Conservation (phyloP, 2,329 filamentous ascomycete genomes). For the Fusarium sororula region DNA sequence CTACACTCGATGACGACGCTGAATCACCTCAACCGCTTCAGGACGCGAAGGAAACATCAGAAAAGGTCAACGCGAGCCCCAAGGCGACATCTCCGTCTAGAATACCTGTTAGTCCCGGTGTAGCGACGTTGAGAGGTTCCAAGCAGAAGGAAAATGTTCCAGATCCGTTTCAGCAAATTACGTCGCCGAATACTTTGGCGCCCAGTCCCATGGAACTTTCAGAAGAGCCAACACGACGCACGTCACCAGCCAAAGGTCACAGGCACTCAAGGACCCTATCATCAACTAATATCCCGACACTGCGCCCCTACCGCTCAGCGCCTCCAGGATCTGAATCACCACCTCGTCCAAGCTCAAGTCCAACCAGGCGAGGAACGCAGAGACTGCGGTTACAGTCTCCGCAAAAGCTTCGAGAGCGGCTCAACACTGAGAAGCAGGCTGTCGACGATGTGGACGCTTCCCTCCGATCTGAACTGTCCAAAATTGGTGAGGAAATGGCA, state of each 20-base stretch:
- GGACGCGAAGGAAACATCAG: slow-evolving; percentile 62
- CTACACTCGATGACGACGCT: slow-evolving; percentile 57
- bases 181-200: slow-evolving; percentile 11
- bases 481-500: slow-evolving; percentile 83
- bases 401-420: slow-evolving; percentile 82
- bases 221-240: slow-evolving; percentile 25
- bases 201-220: slow-evolving; percentile 28
- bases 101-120: slow-evolving; percentile 61
- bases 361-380: slow-evolving; percentile 47
- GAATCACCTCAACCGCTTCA: slow-evolving; percentile 59
- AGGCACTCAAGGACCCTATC: slow-evolving; percentile 62
- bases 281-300: slow-evolving; percentile 63
- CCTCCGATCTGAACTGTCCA: slow-evolving; percentile 78
- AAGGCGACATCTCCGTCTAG: slow-evolving; percentile 57
- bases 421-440: slow-evolving; percentile 82
- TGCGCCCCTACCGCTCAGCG: slow-evolving; percentile 52
- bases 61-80: slow-evolving; percentile 64
- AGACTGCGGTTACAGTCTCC: slow-evolving; percentile 76
- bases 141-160: slow-evolving; percentile 57
- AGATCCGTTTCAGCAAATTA: slow-evolving; percentile 34
- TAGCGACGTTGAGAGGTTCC: slow-evolving; percentile 51
- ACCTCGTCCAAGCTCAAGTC: slow-evolving; percentile 36
- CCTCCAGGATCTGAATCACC: slow-evolving; percentile 41
- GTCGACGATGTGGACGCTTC: slow-evolving; percentile 75
- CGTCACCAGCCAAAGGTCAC: slow-evolving; percentile 42